Conservation (phyloP, 2,329 filamentous ascomycete species). For the Lizonia empirigonia region DNA sequence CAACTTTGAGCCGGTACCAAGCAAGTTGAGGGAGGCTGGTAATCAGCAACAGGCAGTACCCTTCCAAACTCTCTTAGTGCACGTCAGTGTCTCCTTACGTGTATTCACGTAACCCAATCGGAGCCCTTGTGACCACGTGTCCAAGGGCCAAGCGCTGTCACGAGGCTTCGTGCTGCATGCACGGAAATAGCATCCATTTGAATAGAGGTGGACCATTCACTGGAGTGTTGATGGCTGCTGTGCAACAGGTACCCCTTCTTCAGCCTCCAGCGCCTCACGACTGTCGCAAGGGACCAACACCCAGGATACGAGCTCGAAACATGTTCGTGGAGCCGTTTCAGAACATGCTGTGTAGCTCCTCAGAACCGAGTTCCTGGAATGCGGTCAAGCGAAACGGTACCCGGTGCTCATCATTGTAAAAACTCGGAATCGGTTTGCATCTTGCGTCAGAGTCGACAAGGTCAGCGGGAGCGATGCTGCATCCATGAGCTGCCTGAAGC, state of each 20-base stretch:
- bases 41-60: not conserved
- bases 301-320: slow-evolving; percentile 5
- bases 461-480: not conserved
- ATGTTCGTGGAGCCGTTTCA: slow-evolving; percentile 12
- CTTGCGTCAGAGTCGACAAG: slow-evolving; percentile 3
- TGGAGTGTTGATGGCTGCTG: slow-evolving; percentile 12
- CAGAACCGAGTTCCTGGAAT: slow-evolving; percentile 9
- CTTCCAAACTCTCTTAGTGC: not conserved
- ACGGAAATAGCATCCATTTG: not conserved
- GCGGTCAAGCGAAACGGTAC: slow-evolving; percentile 4
- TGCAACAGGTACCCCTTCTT: slow-evolving; percentile 2
- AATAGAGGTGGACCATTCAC: not conserved
- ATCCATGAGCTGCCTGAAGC: slow-evolving; percentile 3
- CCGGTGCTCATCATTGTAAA: not conserved
- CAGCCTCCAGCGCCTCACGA: not conserved
- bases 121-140: not conserved
- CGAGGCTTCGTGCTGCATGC: not conserved
- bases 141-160: not conserved
- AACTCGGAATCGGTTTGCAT: slow-evolving; percentile 4
- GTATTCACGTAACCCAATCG: not conserved
- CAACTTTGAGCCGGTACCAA: not conserved
- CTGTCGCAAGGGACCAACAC: slow-evolving; percentile 5
- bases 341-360: slow-evolving; percentile 8
- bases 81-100: not conserved
- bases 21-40: not conserved